Base-by-base conservation (phyloP, 73 alveolate genomes). In the Uronychia binucleata region DNA sequence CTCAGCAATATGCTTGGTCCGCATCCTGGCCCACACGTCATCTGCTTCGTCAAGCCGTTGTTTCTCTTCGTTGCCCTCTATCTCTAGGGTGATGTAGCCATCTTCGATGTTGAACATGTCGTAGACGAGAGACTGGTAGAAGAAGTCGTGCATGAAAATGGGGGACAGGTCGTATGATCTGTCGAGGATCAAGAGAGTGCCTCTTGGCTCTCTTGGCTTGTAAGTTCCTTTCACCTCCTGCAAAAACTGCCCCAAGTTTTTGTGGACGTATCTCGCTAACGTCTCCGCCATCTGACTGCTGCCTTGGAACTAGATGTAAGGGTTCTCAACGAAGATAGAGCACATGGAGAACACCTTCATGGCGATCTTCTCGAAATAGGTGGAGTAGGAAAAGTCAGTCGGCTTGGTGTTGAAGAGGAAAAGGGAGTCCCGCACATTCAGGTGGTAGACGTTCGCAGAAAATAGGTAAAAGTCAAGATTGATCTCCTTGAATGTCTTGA, bases 131-230 rank as follows among this genome's bases (percentile, higher is more conserved):
- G 88, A 67, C 35, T 90, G 86, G 58, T 90, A 90, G 67, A 33
- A 34, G 79, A 58, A 90, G 46, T 90, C 95, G 35, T 90, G 95
- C 30, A 86, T 33, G 0, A 90, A 75, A 19, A 87, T 86, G 0
- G 93, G 75, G 27, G 46, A 31, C 0, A 90, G 75, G 67, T 90
- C 95, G 80, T 75, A 84, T 26, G 86, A 77, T 33, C 95, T 58
- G 59, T 90, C 95, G 14, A 84, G 29, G 25, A 90, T 79, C 25
- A 90, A 33, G 31, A 90, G 26, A 19, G 89, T 58, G 28, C 90
- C 95, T 77, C 92, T 58, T 26, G 95, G 95, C 29, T 90, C 88
- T 75, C 90, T 90, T 30, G 30, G 28, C 82, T 85, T 85, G 31
- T 74, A 84, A 30, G 33, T 86, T 31, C 32, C 76, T 57, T 57